Base-by-base conservation (phyloP, 2,329 filamentous ascomycete genomes). In the Thelonectria discophora region DNA sequence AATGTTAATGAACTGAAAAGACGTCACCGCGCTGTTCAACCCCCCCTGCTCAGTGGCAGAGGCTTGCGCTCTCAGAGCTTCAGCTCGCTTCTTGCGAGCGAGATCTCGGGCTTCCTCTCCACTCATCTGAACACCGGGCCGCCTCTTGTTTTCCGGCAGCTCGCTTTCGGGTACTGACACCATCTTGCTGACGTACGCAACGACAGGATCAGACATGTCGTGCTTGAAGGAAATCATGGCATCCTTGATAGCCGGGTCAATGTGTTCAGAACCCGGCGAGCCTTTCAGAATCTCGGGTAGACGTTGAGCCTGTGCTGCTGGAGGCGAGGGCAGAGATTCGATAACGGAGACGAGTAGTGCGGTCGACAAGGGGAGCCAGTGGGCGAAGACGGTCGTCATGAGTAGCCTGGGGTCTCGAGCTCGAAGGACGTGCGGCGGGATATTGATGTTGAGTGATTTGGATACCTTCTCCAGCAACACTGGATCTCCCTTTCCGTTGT, bases 171-270 rank as follows among this genome's bases (percentile, higher is more conserved):
- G 94, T 12, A 99, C 85, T 0, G 95, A 95, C 1, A 98, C 92
- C 93, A 99, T 97, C 76, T 99, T 99, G 79, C 94, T 98, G 63
- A 99, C 92, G 68, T 97, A 99, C 9, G 92, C 94, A 2, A 99
- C 92, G 0, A 97, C 88, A 0, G 94, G 94, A 59, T 91, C 90
- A 0, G 88, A 83, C 40, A 86, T 82, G 0, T 83, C 84, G 3
- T 86, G 86, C 72, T 91, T 91, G 74, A 97, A 97, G 0, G 88
- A 83, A 2, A 91, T 79, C 89, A 98, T 94, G 5, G 94, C 92
- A n/a, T 90, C 82, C 68, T 88, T 90, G 55, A 98, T 80, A 7
- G 82, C 79, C 2, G 85, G 79, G 55, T 91, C 88, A 47, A 98
- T 88, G 68, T 87, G 83, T 3, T 87, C 84, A 3, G 89, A 84